Evolutionary conservation across 495 filamentous ascomycete species (phyloP), one percentile per base, ranked within the genome.

Genomic region (Pseudoneurospora amorphoporcata): DNA sequence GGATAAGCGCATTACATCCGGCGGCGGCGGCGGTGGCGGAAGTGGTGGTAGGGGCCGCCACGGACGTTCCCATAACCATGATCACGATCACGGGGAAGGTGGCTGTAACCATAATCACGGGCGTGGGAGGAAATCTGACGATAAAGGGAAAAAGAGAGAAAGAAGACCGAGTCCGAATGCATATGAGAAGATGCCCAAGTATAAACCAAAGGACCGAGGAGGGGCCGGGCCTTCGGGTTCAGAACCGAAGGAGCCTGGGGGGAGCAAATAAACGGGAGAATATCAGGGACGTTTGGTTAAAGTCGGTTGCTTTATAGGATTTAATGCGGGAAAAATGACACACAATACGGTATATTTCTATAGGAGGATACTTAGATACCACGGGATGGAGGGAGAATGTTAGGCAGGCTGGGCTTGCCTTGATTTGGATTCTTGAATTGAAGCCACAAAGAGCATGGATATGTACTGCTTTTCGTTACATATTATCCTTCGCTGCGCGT

Each of bases 171-270:
- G 92, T 76, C 93, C 93, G 68, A 99, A 99, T 83, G 95, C 95
- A 1, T 98, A 99, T 81, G 95, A 98, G 83, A 94, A 92, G 81
- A 90, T 93, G 86, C 94, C 95, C 2, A 92, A 90, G 77, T 74
- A 77, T 73, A 87, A 85, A 58, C 72, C 79, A 1, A 77, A 73
- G 45, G 73, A 76, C 42, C 47, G 76, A n/a, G 77, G 69, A 29
- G 71, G 32, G 29, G 53, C 53, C 35, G 53, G 29, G 14, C 53
- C 53, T 35, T 65, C 53, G 53, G 17, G 17, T 65, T 3, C 53
- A 8, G 9, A 1, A 37, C 29, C 29, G 3, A 29, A 65, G 14
- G 53, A 29, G 2, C 32, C 53, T 6, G 29, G 5, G 14, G 53
- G 53, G 12, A 35, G 53, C 35, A 65, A 65, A 65, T 65, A 35